Conservation (phyloP, 2,329 filamentous ascomycete species). For the Nemania abortiva region DNA sequence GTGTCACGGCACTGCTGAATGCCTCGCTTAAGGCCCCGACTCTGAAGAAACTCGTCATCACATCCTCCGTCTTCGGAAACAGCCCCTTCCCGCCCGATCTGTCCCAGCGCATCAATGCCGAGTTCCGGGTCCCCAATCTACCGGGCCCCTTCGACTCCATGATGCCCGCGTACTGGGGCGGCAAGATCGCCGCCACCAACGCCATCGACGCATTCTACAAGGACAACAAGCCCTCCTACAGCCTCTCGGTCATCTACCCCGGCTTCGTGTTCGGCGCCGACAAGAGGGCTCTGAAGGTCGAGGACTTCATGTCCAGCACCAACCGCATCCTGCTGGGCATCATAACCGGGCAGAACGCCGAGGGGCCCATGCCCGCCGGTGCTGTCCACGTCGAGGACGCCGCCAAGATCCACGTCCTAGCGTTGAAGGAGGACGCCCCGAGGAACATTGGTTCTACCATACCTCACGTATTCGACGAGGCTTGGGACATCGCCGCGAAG, state of each 20-base stretch:
- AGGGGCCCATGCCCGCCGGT: slow-evolving; percentile 19
- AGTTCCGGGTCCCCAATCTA: slow-evolving; percentile 2
- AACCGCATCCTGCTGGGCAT: slow-evolving; percentile 21
- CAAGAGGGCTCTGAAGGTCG: slow-evolving; percentile 21
- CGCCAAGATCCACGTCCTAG: slow-evolving; percentile 28
- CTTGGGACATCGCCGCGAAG: slow-evolving; percentile 25
- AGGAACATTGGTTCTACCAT: slow-evolving; percentile 22
- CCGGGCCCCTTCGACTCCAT: slow-evolving; percentile 6
- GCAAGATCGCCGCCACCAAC: slow-evolving; percentile 20
- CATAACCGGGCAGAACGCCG: slow-evolving; percentile 15
- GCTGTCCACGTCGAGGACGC: slow-evolving; percentile 26
- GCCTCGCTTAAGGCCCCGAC: background rate
- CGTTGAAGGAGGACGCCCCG: slow-evolving; percentile 21
- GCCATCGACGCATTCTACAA: slow-evolving; percentile 21
- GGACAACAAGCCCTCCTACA: slow-evolving; percentile 22
- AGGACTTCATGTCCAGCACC: slow-evolving; percentile 23
- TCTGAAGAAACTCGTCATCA: slow-evolving; percentile 14
- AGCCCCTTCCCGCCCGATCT: slow-evolving; percentile 8
- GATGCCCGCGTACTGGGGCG: slow-evolving; percentile 16
- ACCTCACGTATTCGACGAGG: slow-evolving; percentile 36
- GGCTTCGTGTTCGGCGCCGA: slow-evolving; percentile 35
- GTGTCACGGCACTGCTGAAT: slow-evolving; percentile 1
- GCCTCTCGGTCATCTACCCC: slow-evolving; percentile 30
- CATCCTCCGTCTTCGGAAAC: slow-evolving; percentile 11
- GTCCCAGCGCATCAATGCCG: background rate